phyloP scores from a whole-genome alignment of 1,284 basidiomycete species.

The Peniophora sp. region DNA sequence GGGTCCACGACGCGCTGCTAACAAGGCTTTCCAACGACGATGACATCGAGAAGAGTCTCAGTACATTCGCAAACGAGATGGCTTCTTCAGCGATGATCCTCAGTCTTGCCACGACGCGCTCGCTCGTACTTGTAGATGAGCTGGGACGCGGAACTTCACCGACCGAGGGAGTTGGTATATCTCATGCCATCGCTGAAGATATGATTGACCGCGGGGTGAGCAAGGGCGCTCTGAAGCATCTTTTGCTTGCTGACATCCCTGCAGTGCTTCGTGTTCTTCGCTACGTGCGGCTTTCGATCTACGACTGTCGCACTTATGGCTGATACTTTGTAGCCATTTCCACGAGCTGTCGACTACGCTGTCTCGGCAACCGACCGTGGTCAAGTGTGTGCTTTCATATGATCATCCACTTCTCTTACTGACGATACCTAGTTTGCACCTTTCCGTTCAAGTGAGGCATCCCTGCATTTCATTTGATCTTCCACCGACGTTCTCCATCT shows the following conservation, averaged over 20 bases:
- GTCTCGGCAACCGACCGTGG: slow-evolving; percentile 62
- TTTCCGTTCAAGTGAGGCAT: slow-evolving; percentile 64
- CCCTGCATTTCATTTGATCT: slow-evolving; percentile 4
- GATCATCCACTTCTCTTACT: too few species aligned
- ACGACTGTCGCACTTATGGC: background rate
- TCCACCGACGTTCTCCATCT: slow-evolving; percentile 5
- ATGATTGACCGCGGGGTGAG: slow-evolving; percentile 67
- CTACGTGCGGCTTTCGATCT: slow-evolving; percentile 53
- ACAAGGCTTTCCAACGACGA: slow-evolving; percentile 90
- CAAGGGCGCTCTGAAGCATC: slow-evolving; percentile 1
- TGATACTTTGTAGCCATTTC: slow-evolving; percentile 49
- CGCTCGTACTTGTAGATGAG: slow-evolving; percentile 86
- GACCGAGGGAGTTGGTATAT: slow-evolving; percentile 81
- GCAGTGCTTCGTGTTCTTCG: slow-evolving; percentile 82
- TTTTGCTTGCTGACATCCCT: background rate
- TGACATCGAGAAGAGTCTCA: slow-evolving; percentile 79
- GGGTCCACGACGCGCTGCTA: slow-evolving; percentile 77
- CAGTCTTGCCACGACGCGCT: slow-evolving; percentile 66
- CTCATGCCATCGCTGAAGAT: slow-evolving; percentile 87
- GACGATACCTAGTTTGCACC: slow-evolving; percentile 55
- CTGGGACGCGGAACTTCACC: slow-evolving; percentile 85
- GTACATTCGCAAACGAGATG: slow-evolving; percentile 94
- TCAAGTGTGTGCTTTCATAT: slow-evolving; percentile 74
- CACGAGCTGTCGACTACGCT: slow-evolving; percentile 61
- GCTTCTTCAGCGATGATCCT: slow-evolving; percentile 83